Base-by-base conservation (phyloP, 768 basidiomycete species). In the Suillus paluster region DNA sequence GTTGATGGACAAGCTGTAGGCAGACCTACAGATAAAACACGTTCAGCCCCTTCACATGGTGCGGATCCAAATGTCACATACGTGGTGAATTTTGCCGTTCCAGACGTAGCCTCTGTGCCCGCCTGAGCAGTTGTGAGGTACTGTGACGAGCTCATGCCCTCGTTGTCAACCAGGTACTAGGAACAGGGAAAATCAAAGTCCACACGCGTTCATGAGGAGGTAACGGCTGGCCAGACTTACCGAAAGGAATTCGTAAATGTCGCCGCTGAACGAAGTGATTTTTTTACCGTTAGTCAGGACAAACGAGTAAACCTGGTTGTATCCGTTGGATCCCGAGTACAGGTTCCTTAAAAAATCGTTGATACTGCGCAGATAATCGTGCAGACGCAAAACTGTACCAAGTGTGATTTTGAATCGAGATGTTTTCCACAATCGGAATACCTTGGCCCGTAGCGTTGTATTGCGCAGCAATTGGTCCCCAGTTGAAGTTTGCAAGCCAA, bases 61-160 rank as follows among this genome's bases (percentile, higher is more conserved):
- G 25, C 23, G 3, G 5, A 19, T 55, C 10, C 23, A 44, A n/a
- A 41, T 6, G 8, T 14, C 38, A 75, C 84, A 68, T 66, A 88
- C 87, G 83, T 84, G 0, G 77, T 80, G 9, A 89, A 72, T 0
- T 78, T 81, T 11, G 83, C 86, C 33, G 77, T 76, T n/a, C 87
- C 87, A 12, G 78, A 79, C 0, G 84, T 88, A 17, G 84, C 83
- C 71, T 90, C 89, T 0, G 84, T 85, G 7, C 89, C 89, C 8
- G 80, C 87, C 67, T 90, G 87, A 2, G 81, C 81, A 14, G 82
- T 86, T 41, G 71, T 80, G 57, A 90, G 77, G 74, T 80, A 90
- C 66, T 90, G 82, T 3, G 84, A 82, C 15, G 79, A 68, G 62
- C 74, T 71, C 36, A 90, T 64, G 5, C 80, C 77, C 38, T 81